These are phyloP conservation scores for Neolentinus lepideus DNA, from an alignment of 1,284 basidiomycete genomes.

Conservation along the genomic window DNA sequence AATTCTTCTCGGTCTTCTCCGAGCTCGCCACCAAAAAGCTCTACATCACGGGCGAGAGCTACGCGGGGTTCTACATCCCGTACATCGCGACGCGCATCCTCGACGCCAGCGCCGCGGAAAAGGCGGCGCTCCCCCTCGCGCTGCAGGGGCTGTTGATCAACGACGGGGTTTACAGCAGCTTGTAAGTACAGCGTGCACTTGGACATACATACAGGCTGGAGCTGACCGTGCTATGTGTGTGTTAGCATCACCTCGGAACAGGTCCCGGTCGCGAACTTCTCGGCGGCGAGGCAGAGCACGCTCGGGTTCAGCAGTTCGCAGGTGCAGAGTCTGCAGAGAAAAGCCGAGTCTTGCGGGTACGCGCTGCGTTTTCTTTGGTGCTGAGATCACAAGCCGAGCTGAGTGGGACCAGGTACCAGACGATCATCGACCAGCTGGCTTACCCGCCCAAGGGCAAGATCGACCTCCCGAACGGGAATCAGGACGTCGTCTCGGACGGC, in stretches of 20 bases:
- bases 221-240: background rate
- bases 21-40: constrained; percentile 13
- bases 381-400: too few relatives aligned
- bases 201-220: background rate
- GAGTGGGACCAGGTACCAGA: constrained; percentile 15
- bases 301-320: constrained; percentile 15
- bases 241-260: constrained; percentile 12
- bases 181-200: constrained; percentile 9
- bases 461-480: constrained; percentile 10
- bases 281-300: constrained; percentile 11
- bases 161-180: constrained; percentile 14
- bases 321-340: constrained; percentile 6
- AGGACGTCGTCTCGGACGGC: constrained; percentile 4
- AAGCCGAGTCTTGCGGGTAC: constrained; percentile 3
- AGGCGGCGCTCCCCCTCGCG: constrained; percentile 6
- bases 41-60: constrained; percentile 21
- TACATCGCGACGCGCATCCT: constrained; percentile 25
- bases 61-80: constrained; percentile 29
- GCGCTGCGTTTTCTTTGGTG: too few relatives aligned
- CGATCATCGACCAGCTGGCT: constrained; percentile 14
- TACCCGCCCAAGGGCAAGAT: constrained; percentile 15
- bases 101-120: constrained; percentile 12
- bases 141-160: constrained; percentile 16
- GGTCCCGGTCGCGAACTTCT: constrained; percentile 11
- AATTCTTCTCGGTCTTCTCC: constrained; percentile 8